These are phyloP conservation scores for Phytophthora macrochlamydospora DNA, from an alignment of 352 stramenopile species.

Conservation along the genomic window DNA sequence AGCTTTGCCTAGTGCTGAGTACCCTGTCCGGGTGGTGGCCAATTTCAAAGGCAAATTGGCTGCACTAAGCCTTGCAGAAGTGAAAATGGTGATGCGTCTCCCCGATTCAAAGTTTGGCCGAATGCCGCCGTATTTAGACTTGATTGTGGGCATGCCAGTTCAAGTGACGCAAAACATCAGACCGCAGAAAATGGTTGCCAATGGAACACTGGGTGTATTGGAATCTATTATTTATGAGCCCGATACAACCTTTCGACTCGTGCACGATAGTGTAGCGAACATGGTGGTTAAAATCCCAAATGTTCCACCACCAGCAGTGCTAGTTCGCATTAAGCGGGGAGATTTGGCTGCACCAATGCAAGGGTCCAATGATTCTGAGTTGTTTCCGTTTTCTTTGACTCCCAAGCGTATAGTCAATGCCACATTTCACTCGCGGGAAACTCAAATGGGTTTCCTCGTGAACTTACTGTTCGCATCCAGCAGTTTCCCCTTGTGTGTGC, in stretches of 20 bases:
- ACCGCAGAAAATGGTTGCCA: constrained; percentile 12
- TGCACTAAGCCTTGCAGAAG: neutral
- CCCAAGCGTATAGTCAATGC: neutral
- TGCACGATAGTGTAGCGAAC: constrained; percentile 6
- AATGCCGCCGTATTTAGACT: constrained; percentile 1
- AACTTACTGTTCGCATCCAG: constrained; percentile 5
- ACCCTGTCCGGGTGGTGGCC: constrained; percentile 5
- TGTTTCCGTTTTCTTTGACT: constrained; percentile 13
- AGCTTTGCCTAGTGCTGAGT: neutral
- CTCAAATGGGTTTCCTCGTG: neutral
- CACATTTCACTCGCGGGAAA: constrained; percentile 1
- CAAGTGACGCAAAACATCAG: constrained; percentile 8
- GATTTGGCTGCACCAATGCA: neutral
- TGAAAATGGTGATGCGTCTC: neutral
- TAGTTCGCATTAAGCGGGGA: constrained; percentile 3
- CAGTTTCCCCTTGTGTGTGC: constrained; percentile 20
- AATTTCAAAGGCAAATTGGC: constrained; percentile 8
- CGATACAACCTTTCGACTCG: constrained; percentile 2
- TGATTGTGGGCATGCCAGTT: constrained; percentile 8
- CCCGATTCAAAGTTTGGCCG: constrained; percentile 7
- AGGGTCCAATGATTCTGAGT: neutral
- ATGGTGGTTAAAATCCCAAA: constrained; percentile 4
- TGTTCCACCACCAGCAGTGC: neutral
- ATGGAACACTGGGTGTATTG: constrained; percentile 6
- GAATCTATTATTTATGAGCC: constrained; percentile 6